These are phyloP conservation scores for Epichloe scottii DNA, from an alignment of 2,329 filamentous ascomycete species.

Conservation along the genomic window DNA sequence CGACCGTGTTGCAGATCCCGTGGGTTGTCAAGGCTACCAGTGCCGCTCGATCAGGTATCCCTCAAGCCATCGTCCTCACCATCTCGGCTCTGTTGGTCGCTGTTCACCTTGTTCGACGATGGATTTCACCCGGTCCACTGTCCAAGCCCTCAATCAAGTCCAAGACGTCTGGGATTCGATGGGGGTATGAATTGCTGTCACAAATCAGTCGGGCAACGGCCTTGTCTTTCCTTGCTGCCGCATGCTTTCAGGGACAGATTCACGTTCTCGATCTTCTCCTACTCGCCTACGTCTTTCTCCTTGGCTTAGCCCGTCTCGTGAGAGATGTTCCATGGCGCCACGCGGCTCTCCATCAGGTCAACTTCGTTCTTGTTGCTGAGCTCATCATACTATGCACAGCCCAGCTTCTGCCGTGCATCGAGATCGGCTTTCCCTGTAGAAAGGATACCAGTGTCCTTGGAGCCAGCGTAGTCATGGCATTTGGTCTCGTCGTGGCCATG, in stretches of 20 bases:
- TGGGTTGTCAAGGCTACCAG: slow-evolving; percentile 28
- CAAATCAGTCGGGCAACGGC: slow-evolving; percentile 28
- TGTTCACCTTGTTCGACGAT: slow-evolving; percentile 20
- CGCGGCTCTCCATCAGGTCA: slow-evolving; percentile 35
- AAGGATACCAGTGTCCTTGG: slow-evolving; percentile 20
- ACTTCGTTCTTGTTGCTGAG: slow-evolving; percentile 27
- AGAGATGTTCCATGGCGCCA: slow-evolving; percentile 32
- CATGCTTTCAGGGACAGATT: slow-evolving; percentile 19
- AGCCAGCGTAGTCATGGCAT: slow-evolving; percentile 23
- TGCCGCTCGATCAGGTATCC: slow-evolving; percentile 28
- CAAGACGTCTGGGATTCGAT: slow-evolving; percentile 26
- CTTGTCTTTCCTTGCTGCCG: slow-evolving; percentile 26
- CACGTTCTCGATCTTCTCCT: slow-evolving; percentile 25
- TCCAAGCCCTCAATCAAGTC: slow-evolving; percentile 10
- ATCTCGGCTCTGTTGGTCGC: slow-evolving; percentile 24
- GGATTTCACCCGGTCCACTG: slow-evolving; percentile 10
- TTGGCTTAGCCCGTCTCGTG: slow-evolving; percentile 31
- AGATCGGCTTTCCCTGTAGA: slow-evolving; percentile 20
- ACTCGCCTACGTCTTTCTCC: slow-evolving; percentile 27
- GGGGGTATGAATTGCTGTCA: slow-evolving; percentile 29
- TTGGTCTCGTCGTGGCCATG: slow-evolving; percentile 27
- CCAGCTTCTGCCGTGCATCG: slow-evolving; percentile 31
- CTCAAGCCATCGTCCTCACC: slow-evolving; percentile 25
- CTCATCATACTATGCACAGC: slow-evolving; percentile 24
- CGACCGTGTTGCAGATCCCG: slow-evolving; percentile 11